Base-by-base conservation (phyloP, 441 rosid species). In the Gossypium armourianum region DNA sequence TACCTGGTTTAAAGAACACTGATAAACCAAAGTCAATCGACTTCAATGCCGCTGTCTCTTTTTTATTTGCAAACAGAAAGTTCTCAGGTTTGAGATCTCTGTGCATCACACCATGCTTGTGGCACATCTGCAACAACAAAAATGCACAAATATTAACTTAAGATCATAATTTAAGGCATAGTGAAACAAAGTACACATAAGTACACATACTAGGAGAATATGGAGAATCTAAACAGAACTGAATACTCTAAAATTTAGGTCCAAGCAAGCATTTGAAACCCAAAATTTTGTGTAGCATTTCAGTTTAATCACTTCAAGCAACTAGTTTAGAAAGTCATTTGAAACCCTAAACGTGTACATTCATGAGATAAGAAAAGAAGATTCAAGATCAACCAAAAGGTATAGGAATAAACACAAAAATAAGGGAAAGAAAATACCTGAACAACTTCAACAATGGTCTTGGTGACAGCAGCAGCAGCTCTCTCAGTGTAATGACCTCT, bases 401-500 rank as follows among this genome's bases (percentile, higher is more conserved):
- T 13, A 0, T 10, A 3, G 28, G 5, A 54, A 2, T 12, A 53
- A 68, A 56, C 52, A 28, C 4, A 59, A 49, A 49, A 49, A 49
- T n/a, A 16, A 13, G 54, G 4, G 2, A 57, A 16, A 5, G 8
- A 56, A 64, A 6, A 23, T n/a, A 86, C 90, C 93, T 86, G 90
- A 79, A 88, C 89, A 72, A 88, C 93, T 71, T 88, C 93, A 57
- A 80, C 85, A 58, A 88, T 88, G 63, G 93, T 88, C 77, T 85
- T 88, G 70, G 88, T 86, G 1, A 88, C 89, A 28, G 77, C 87
- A 56, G 93, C 93, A 63, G 93, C 93, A 68, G 90, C 93, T 69
- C 93, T 80, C 78, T 88, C 93, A 0, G 90, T 88, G 65, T 88
- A 88, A 78, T 85, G 90, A 0, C 90, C 93, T 74, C 93, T 77